Percentiles rank a stretch among this genome's conserved stretches.
Evolutionary conservation across 2,329 filamentous ascomycete genomes (phyloP).

Genomic region (Aspergillus sp.): DNA sequence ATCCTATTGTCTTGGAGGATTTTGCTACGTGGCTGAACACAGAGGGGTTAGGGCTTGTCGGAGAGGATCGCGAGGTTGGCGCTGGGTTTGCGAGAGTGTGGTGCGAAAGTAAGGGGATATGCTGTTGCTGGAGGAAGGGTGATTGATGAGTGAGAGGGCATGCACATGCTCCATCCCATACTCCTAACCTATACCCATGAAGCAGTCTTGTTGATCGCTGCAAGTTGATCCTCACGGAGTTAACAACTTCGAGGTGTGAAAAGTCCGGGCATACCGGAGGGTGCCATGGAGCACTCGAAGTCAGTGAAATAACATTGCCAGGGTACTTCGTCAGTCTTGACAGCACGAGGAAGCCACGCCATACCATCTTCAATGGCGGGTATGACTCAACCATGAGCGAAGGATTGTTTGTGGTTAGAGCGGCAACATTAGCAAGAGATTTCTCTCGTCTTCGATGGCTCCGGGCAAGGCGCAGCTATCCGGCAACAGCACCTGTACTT

Average conservation of each 20-base stretch:
- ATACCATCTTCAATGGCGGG: conserved; percentile 14
- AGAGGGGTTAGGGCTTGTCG: conserved; percentile 53
- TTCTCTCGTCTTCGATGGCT: conserved; percentile 24
- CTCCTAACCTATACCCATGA: too few relatives aligned
- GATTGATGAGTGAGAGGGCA: too few relatives aligned
- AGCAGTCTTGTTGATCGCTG: too few relatives aligned
- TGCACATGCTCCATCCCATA: too few relatives aligned
- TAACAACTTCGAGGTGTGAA: too few relatives aligned
- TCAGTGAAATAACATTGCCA: too few relatives aligned
- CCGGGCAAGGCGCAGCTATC: conserved; percentile 20
- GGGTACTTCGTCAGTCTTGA: conserved; percentile 4
- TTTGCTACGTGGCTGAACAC: conserved; percentile 73
- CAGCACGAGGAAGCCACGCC: conserved; percentile 1
- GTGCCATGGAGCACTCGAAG: not conserved
- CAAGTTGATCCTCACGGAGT: too few relatives aligned
- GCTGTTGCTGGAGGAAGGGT: too few relatives aligned
- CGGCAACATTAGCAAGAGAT: conserved; percentile 20
- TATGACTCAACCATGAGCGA: conserved; percentile 24
- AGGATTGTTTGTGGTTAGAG: conserved; percentile 15
- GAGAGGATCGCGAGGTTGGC: conserved; percentile 57
- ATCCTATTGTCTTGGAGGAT: conserved; percentile 82
- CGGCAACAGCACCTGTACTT: conserved; percentile 18
- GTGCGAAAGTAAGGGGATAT: conserved; percentile 81
- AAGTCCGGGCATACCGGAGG: not conserved
- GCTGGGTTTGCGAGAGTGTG: conserved; percentile 67